These are phyloP conservation scores for Apiosordaria backusii DNA, from an alignment of 495 filamentous ascomycete genomes.

Conservation along the genomic window DNA sequence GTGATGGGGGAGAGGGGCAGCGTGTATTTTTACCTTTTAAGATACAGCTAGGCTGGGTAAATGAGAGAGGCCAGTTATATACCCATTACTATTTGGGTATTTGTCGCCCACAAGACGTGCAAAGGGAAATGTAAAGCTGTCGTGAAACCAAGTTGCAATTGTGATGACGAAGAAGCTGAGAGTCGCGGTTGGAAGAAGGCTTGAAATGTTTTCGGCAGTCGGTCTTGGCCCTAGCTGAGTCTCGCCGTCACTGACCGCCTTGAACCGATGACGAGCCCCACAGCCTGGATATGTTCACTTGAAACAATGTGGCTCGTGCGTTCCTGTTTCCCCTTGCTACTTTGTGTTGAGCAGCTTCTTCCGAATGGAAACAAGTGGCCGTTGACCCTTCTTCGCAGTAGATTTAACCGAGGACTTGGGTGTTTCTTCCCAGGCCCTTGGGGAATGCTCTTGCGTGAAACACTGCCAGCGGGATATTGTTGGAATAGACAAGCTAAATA, in stretches of 20 bases:
- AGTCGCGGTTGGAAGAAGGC: background rate
- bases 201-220: constrained; percentile 5
- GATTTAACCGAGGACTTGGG: background rate
- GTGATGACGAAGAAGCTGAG: background rate
- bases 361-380: background rate
- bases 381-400: background rate
- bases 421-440: background rate
- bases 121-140: background rate
- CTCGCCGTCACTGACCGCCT: background rate
- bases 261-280: background rate
- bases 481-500: background rate
- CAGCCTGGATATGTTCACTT: background rate
- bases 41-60: background rate
- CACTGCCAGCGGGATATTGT: no score
- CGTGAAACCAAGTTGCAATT: background rate
- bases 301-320: background rate
- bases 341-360: background rate
- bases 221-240: background rate
- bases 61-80: background rate
- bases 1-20: background rate
- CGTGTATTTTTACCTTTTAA: constrained; percentile 7
- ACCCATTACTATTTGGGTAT: background rate
- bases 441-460: background rate
- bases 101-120: background rate
- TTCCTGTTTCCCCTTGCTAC: background rate